Conservation (phyloP, 208 protist species). For the Trypanosoma platydactyli region DNA sequence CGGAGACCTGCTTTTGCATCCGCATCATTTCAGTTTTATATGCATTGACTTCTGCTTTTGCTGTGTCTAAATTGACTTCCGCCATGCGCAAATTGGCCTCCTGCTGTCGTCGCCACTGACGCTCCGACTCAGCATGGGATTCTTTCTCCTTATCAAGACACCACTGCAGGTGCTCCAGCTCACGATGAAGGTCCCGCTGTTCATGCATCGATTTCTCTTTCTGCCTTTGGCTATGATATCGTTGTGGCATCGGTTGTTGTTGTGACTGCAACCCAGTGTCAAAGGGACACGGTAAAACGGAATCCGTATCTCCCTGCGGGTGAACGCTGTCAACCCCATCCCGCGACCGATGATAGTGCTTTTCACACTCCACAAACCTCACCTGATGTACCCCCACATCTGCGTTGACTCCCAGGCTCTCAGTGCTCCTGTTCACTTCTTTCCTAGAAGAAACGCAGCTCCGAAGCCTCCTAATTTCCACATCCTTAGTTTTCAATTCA, state of each 20-base stretch:
- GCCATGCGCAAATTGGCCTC: constrained; percentile 23
- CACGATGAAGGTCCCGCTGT: constrained; percentile 40
- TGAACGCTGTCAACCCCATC: background rate
- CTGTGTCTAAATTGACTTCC: constrained; percentile 2
- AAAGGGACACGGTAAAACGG: background rate
- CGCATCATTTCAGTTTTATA: constrained; percentile 36
- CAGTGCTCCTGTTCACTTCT: background rate
- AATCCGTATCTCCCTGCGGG: background rate
- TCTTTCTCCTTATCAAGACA: constrained; percentile 59
- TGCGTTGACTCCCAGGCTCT: background rate
- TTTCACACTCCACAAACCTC: background rate
- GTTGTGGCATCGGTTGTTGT: background rate
- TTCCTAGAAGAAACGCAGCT: background rate
- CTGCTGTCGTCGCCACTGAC: constrained; percentile 47
- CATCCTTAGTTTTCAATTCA: constrained; percentile 22
- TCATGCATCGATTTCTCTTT: constrained; percentile 22
- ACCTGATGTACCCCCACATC: background rate
- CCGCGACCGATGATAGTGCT: background rate
- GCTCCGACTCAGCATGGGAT: constrained; percentile 42
- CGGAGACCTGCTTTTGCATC: constrained; percentile 48
- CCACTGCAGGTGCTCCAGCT: constrained; percentile 57
- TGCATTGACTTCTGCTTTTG: constrained; percentile 10
- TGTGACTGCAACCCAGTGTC: background rate
- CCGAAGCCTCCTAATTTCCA: constrained; percentile 2
- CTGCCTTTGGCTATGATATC: too few relatives aligned